Evolutionary conservation across 176 grass and related monocot genomes (phyloP), one percentile per base, ranked within the genome.

Genomic region (Alopecurus myosuroides): DNA sequence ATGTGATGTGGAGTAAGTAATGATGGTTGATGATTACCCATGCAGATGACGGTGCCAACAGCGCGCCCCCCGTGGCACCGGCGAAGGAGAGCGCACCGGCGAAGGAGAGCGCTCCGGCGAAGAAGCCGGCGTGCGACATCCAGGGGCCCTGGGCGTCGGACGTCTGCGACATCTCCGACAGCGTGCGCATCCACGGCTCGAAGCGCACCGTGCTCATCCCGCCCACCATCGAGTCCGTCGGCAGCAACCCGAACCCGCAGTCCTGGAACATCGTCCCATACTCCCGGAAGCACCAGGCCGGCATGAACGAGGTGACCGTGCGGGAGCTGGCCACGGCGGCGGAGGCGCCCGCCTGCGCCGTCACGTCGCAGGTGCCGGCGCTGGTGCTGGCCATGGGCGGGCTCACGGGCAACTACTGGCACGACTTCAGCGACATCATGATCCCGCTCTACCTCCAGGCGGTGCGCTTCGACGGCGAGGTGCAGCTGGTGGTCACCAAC

Each of bases 361-460:
- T 88, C 0, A 86, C 65, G 19, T 80, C 87, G 6, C 9, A 64
- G 10, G 85, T 96, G 2, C 94, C 94, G 22, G 94, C 91, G 9
- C 9, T 96, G 78, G 88, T 96, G 57, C 61, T 96, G 15, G 94
- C 94, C 81, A 88, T 91, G 82, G 94, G 94, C 63, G 94, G 94
- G 15, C 89, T 91, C 10, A 91, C 84, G 1, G 94, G 94, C 70
- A 96, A 96, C 87, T 96, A 96, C 85, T 96, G 94, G 94, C 94
- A 96, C 81, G 94, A 96, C 68, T 92, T 93, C 88, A 89, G 83
- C 67, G 94, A 96, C 85, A 20, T 96, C 12, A 9, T 96, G 29
- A 89, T 96, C 91, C 94, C 94, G 56, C 88, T 96, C 7, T 96
- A 87, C 82, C 78, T 96, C 65, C 86, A 86, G 76, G 85, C 94